Conservation (phyloP, 805 yeast species). For the Cyberlindnera maclurae region DNA sequence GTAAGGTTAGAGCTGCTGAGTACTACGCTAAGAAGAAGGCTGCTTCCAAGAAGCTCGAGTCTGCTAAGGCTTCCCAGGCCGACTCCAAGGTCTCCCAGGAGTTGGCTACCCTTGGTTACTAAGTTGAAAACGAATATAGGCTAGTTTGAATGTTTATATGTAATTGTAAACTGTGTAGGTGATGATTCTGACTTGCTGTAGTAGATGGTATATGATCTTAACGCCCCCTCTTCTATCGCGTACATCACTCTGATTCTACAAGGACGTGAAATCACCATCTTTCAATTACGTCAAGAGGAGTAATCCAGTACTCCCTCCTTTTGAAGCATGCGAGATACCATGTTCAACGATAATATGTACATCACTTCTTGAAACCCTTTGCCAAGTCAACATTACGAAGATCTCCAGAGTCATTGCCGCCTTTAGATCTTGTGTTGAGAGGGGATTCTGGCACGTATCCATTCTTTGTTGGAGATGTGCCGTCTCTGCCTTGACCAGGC, state of each 20-base stretch:
- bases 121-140: constrained; percentile 29
- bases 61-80: constrained; percentile 84
- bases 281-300: background rate
- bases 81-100: constrained; percentile 86
- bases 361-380: constrained; percentile 34
- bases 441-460: constrained; percentile 19
- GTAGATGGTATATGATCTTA: background rate
- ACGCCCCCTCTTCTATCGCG: too few species aligned
- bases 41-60: constrained; percentile 82
- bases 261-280: too few species aligned
- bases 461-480: constrained; percentile 17
- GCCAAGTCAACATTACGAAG: constrained; percentile 41
- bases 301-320: too few species aligned
- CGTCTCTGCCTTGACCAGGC: constrained; percentile 17
- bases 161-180: constrained; percentile 3
- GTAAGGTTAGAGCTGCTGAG: constrained; percentile 98
- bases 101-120: constrained; percentile 97
- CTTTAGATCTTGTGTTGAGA: constrained; percentile 11
- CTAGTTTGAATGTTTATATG: constrained; percentile 5
- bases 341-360: too few species aligned
- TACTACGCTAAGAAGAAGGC: constrained; percentile 98
- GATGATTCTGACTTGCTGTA: background rate
- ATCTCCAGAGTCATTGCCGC: constrained; percentile 28
- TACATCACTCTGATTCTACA: too few species aligned
- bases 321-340: too few species aligned